A percentile compares a stretch with the other conserved stretches of the same genome.
Evolutionary conservation across 257 asterid genomes (phyloP).

Genomic region (Thymus mandschuricus): DNA sequence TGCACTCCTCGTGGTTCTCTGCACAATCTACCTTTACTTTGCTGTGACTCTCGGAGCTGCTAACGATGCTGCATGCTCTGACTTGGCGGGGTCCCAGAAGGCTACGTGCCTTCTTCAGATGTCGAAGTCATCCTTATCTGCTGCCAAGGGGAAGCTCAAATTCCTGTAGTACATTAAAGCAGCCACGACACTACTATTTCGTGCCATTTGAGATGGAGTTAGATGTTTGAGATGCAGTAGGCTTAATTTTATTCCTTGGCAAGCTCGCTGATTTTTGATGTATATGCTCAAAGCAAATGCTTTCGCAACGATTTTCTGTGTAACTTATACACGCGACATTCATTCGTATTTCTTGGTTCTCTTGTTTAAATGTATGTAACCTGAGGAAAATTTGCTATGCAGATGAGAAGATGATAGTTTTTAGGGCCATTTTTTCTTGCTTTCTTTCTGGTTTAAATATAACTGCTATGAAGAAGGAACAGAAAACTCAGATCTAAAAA

Average conservation of each 20-base stretch:
- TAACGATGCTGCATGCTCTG: slow-evolving; percentile 53
- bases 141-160: slow-evolving; percentile 61
- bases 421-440: neutral
- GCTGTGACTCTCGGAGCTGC: slow-evolving; percentile 62
- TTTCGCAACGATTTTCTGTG: slow-evolving; percentile 26
- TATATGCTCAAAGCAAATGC: slow-evolving; percentile 30
- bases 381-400: neutral
- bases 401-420: neutral
- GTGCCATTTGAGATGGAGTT: slow-evolving; percentile 4
- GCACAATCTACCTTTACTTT: slow-evolving; percentile 78
- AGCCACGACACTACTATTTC: neutral
- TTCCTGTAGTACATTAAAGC: slow-evolving; percentile 41
- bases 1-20: slow-evolving; percentile 56
- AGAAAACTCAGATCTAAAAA: no score
- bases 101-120: slow-evolving; percentile 50
- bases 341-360: slow-evolving; percentile 4
- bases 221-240: slow-evolving; percentile 24
- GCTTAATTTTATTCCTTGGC: slow-evolving; percentile 16
- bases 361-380: slow-evolving; percentile 4
- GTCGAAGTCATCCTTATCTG: slow-evolving; percentile 34
- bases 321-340: slow-evolving; percentile 22
- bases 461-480: no score
- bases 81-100: slow-evolving; percentile 50
- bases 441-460: no score
- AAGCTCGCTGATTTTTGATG: slow-evolving; percentile 35